phyloP scores from a whole-genome alignment of 768 basidiomycete genomes.

The Asterophora lycoperdoides region DNA sequence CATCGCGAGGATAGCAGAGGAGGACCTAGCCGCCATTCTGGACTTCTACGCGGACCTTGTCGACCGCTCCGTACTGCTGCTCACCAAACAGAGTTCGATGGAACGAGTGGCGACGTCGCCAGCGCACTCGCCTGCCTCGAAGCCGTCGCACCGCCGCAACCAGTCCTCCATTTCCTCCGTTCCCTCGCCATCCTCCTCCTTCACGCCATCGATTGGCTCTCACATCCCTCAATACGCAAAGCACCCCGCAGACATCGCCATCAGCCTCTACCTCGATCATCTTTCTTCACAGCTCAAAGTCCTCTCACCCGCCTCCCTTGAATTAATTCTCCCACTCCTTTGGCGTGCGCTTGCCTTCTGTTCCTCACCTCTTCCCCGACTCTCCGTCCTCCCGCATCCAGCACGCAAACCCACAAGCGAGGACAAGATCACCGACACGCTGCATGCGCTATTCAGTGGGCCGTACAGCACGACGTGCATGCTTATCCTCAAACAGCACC shows the following conservation, averaged over 20 bases:
- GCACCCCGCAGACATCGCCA: conserved; percentile 61
- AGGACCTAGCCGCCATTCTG: conserved; percentile 52
- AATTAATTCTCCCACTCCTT: conserved; percentile 62
- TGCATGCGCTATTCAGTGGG: conserved; percentile 57
- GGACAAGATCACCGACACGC: conserved; percentile 50
- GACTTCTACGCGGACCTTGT: conserved; percentile 58
- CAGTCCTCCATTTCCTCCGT: conserved; percentile 51
- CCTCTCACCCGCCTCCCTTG: conserved; percentile 50
- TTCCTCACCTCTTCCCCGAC: conserved; percentile 61
- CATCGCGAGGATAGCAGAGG: conserved; percentile 56
- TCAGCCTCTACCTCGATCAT: conserved; percentile 59
- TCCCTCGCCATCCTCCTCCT: conserved; percentile 27
- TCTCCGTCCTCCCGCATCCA: conserved; percentile 48
- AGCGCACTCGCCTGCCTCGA: conserved; percentile 26
- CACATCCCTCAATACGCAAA: conserved; percentile 21
- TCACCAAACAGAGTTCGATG: conserved; percentile 14
- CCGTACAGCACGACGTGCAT: conserved; percentile 65
- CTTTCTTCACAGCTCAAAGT: conserved; percentile 58
- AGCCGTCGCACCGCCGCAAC: conserved; percentile 48
- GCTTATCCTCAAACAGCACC: conserved; percentile 53
- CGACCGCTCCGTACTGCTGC: conserved; percentile 44
- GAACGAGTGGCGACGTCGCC: conserved; percentile 32
- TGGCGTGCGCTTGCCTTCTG: conserved; percentile 67
- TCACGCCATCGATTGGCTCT: conserved; percentile 8
- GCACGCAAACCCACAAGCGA: conserved; percentile 39